phyloP scores from a whole-genome alignment of 148 eudicot species.

The Cornus florida region DNA sequence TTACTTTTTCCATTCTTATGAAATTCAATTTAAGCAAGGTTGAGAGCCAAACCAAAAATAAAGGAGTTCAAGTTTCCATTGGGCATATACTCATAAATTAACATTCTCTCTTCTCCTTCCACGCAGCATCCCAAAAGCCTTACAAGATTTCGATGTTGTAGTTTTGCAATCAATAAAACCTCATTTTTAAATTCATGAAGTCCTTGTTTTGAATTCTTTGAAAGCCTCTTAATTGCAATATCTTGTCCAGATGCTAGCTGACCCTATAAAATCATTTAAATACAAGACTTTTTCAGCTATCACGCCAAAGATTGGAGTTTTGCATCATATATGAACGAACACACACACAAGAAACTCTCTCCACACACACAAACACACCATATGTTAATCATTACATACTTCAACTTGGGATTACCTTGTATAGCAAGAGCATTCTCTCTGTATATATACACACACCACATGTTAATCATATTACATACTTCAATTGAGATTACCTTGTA shows the following conservation, averaged over 20 bases:
- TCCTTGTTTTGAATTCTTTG: slow-evolving; percentile 4
- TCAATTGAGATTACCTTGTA: slow-evolving; percentile 16
- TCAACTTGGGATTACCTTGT: no score
- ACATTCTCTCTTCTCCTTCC: slow-evolving; percentile 11
- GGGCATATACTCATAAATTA: slow-evolving; percentile 13
- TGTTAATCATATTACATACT: no score
- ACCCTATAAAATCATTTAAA: neutral
- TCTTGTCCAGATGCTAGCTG: neutral
- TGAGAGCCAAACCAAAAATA: slow-evolving; percentile 4
- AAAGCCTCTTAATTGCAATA: slow-evolving; percentile 12
- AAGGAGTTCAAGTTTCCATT: slow-evolving; percentile 1
- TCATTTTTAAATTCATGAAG: slow-evolving; percentile 10
- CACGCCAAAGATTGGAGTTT: no score
- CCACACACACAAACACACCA: no score
- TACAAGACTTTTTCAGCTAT: no score
- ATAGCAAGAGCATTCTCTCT: no score
- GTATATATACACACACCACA: no score
- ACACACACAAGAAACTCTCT: no score
- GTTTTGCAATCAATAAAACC: slow-evolving; percentile 9
- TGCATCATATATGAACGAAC: neutral
- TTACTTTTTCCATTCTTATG: neutral
- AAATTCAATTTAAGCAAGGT: neutral
- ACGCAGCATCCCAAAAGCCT: slow-evolving; percentile 16
- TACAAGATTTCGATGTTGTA: slow-evolving; percentile 18
- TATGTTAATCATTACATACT: no score